Conservation (phyloP, 2,329 filamentous ascomycete species). For the Trichoderma simmonsii region DNA sequence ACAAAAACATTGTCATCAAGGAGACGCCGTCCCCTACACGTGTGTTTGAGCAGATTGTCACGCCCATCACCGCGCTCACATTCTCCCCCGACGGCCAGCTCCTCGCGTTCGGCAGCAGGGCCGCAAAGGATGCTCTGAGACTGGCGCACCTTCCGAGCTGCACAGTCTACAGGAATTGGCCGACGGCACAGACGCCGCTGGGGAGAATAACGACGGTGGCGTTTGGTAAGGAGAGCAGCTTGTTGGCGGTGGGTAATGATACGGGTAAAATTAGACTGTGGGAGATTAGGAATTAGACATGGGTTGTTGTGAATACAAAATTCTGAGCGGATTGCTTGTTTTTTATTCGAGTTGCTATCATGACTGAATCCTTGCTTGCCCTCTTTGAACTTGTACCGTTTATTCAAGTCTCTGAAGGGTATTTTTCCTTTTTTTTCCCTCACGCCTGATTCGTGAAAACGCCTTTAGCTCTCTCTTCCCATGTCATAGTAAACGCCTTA, state of each 20-base stretch:
- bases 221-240: slow-evolving; percentile 61
- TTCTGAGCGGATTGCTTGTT: slow-evolving; percentile 9
- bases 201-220: slow-evolving; percentile 76
- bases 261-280: slow-evolving; percentile 83
- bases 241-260: slow-evolving; percentile 86
- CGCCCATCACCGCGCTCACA: slow-evolving; percentile 71
- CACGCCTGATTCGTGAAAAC: background rate
- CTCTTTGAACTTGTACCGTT: background rate
- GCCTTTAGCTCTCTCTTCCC: background rate
- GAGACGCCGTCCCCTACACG: slow-evolving; percentile 68
- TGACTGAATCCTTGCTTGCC: background rate
- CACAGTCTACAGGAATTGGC: slow-evolving; percentile 96
- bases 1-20: slow-evolving; percentile 52
- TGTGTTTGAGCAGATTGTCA: slow-evolving; percentile 81
- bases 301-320: slow-evolving; percentile 9
- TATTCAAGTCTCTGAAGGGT: background rate
- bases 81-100: slow-evolving; percentile 91
- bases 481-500: background rate
- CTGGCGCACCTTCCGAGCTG: slow-evolving; percentile 88
- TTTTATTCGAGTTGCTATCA: background rate
- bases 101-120: slow-evolving; percentile 77
- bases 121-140: slow-evolving; percentile 84
- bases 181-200: slow-evolving; percentile 82
- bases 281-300: slow-evolving; percentile 69
- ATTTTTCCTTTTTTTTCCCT: background rate